These are phyloP conservation scores for Rhodotorula taiwanensis DNA, from an alignment of 768 basidiomycete species.

Conservation along the genomic window DNA sequence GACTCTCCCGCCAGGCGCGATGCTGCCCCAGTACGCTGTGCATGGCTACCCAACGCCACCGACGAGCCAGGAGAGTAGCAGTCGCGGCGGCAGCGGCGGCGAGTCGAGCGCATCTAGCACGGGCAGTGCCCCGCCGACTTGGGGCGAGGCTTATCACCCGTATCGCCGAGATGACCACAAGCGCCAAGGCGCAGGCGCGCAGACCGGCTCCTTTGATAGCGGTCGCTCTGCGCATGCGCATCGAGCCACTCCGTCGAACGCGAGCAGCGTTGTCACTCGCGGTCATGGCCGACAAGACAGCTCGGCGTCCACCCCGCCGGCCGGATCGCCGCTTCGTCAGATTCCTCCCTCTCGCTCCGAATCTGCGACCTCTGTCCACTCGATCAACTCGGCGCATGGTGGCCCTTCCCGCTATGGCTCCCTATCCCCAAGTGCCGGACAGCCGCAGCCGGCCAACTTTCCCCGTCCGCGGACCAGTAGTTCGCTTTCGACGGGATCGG, in stretches of 20 bases:
- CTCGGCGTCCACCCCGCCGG: not conserved
- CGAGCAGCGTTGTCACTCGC: conserved; percentile 11
- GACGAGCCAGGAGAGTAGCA: conserved; percentile 15
- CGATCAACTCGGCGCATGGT: too few species aligned
- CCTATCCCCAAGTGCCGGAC: too few species aligned
- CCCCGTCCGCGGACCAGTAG: too few species aligned
- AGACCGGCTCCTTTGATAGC: too few species aligned
- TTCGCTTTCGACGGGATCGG: too few species aligned
- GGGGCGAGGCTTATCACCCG: conserved; percentile 27
- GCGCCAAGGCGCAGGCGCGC: not conserved
- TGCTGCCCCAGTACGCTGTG: conserved; percentile 19
- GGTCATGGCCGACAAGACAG: not conserved
- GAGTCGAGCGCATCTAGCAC: conserved; percentile 17
- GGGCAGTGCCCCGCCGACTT: not conserved
- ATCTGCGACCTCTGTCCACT: too few species aligned
- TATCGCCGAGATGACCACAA: conserved; percentile 15
- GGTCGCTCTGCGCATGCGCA: not conserved
- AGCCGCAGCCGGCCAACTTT: too few species aligned
- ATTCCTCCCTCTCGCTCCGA: too few species aligned
- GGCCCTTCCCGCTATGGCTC: too few species aligned
- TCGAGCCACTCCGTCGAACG: not conserved
- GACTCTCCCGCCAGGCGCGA: conserved; percentile 24
- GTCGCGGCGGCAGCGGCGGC: conserved; percentile 3
- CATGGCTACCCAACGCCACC: conserved; percentile 35
- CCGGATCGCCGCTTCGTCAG: not conserved